Conservation (phyloP, 805 yeast genomes). For the Ogataea trehalophila region DNA sequence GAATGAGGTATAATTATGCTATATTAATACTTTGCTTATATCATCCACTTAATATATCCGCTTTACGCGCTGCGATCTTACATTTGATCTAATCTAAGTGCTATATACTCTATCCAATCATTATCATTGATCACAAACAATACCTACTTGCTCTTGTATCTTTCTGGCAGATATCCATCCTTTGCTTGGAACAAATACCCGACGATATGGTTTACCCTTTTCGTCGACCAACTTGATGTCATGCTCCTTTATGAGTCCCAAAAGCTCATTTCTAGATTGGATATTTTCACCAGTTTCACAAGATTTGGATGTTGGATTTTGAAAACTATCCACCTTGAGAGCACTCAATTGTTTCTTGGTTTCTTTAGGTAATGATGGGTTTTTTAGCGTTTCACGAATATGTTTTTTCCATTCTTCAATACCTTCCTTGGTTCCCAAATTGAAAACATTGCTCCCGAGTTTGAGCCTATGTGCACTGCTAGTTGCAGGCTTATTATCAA, state of each 20-base stretch:
- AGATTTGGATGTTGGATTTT: no score
- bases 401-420: constrained; percentile 23
- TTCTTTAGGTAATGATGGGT: constrained; percentile 4
- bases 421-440: constrained; percentile 30
- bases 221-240: constrained; percentile 24
- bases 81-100: no score
- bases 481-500: no score
- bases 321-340: no score
- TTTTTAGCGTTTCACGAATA: constrained; percentile 12
- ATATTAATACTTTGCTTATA: no score
- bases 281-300: constrained; percentile 4
- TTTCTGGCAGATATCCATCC: constrained; percentile 40
- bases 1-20: no score
- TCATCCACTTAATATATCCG: no score
- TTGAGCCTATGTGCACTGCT: constrained; percentile 2
- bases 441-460: constrained; percentile 21
- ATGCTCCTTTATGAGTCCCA: neutral
- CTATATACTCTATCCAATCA: neutral
- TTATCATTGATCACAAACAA: no score
- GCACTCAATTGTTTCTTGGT: constrained; percentile 8
- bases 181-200: constrained; percentile 43
- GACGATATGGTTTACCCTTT: constrained; percentile 36
- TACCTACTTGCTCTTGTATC: constrained; percentile 11
- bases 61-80: no score
- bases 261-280: neutral